Conservation (phyloP, 2,329 filamentous ascomycete species). For the Aspergillus pseudotamarii region DNA sequence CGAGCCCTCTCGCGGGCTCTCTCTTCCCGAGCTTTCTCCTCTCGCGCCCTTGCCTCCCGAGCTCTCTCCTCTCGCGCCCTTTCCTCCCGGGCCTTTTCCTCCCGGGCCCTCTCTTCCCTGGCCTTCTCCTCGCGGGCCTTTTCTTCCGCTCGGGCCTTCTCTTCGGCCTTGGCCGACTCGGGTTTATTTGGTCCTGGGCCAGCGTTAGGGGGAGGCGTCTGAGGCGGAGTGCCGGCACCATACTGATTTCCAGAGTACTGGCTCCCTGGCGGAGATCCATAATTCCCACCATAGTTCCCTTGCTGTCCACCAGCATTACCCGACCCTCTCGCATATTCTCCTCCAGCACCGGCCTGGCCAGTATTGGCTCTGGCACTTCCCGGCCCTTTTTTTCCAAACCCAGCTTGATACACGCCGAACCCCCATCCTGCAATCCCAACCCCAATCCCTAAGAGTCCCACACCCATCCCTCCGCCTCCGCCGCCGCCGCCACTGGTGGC, state of each 20-base stretch:
- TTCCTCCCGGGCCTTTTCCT: background rate
- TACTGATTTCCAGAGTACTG: constrained; percentile 40
- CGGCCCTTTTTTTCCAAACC: constrained; percentile 22
- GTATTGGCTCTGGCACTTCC: constrained; percentile 7
- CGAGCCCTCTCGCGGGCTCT: background rate
- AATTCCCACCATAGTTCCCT: constrained; percentile 32
- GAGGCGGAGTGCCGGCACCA: constrained; percentile 31
- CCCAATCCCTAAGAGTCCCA: constrained; percentile 70
- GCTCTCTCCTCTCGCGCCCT: background rate
- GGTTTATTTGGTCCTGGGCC: constrained; percentile 18
- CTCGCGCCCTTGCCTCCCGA: background rate
- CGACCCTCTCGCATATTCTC: constrained; percentile 29
- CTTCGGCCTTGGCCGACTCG: constrained; percentile 20
- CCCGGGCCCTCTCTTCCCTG: background rate
- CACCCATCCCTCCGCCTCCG: constrained; percentile 68
- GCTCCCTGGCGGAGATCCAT: constrained; percentile 31
- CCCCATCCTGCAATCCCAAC: constrained; percentile 81
- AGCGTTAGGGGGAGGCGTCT: constrained; percentile 26
- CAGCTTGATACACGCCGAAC: constrained; percentile 65
- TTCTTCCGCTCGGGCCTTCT: constrained; percentile 21
- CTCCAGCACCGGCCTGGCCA: constrained; percentile 20
- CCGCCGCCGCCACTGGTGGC: constrained; percentile 74
- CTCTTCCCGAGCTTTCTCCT: background rate
- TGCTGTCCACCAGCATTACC: constrained; percentile 29
- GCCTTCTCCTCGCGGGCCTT: background rate